Evolutionary conservation across 345 rosid species (phyloP).

Genomic region (Salix koriyanagi): DNA sequence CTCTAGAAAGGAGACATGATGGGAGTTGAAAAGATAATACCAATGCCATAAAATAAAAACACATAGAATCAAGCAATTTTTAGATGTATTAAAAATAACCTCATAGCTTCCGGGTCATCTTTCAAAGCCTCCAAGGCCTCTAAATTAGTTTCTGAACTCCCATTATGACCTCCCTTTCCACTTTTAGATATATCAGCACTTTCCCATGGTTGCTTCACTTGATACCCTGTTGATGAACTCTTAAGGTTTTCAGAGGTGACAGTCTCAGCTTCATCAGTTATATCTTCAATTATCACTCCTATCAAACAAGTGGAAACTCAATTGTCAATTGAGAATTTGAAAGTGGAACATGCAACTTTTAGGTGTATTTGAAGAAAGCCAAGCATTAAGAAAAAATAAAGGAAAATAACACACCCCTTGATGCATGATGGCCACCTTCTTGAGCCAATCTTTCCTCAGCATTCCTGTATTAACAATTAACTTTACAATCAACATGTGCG

Average conservation of each 20-base stretch:
- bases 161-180: constrained; percentile 13
- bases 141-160: constrained; percentile 30
- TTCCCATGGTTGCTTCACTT: constrained; percentile 30
- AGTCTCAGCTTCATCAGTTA: constrained; percentile 51
- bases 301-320: constrained; percentile 12
- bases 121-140: constrained; percentile 58
- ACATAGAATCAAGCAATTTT: not conserved
- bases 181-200: constrained; percentile 12
- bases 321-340: not conserved
- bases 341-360: not conserved
- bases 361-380: not conserved
- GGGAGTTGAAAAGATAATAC: not conserved
- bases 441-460: constrained; percentile 33
- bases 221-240: constrained; percentile 25
- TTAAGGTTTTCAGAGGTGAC: constrained; percentile 32
- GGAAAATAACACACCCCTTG: constrained; percentile 41
- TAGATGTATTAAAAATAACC: constrained; percentile 34
- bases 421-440: constrained; percentile 48
- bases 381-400: not conserved
- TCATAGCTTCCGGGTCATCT: constrained; percentile 76
- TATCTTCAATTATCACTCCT: constrained; percentile 75
- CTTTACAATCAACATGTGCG: not conserved
- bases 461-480: constrained; percentile 10
- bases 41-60: not conserved
- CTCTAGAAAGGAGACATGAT: not conserved